These are phyloP conservation scores for Talaromyces sp. DNA, from an alignment of 2,329 filamentous ascomycete species.

Conservation along the genomic window DNA sequence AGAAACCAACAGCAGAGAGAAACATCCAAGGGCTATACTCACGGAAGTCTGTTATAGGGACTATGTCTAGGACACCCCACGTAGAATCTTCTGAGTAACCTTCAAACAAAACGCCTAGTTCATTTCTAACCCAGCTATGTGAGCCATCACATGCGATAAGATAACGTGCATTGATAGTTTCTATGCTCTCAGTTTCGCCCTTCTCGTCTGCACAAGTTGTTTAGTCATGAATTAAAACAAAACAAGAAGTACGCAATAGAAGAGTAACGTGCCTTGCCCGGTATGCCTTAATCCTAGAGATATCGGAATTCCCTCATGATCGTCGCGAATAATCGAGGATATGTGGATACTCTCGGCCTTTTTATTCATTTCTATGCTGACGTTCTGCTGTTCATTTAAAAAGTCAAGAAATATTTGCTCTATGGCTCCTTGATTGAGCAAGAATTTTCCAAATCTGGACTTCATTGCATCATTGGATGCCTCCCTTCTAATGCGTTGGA, in stretches of 20 bases:
- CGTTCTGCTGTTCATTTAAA: background rate
- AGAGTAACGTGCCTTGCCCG: background rate
- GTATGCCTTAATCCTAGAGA: background rate
- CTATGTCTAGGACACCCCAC: conserved; percentile 46
- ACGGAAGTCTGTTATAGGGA: conserved; percentile 53
- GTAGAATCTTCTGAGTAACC: conserved; percentile 46
- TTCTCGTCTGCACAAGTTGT: background rate
- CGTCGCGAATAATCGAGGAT: background rate
- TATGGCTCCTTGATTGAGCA: conserved; percentile 5
- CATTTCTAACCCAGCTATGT: conserved; percentile 58
- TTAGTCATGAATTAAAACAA: background rate
- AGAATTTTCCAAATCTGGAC: background rate
- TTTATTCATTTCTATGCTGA: background rate
- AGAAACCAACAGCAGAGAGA: too few relatives aligned
- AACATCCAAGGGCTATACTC: background rate
- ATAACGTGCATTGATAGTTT: conserved; percentile 53
- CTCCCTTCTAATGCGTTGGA: background rate
- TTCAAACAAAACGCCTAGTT: conserved; percentile 52
- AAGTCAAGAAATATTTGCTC: background rate
- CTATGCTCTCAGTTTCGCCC: conserved; percentile 26
- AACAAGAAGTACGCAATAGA: background rate
- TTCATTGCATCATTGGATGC: background rate
- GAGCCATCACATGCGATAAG: conserved; percentile 65
- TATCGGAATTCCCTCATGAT: background rate
- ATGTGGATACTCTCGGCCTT: background rate